Evolutionary conservation across 208 protist genomes (phyloP), one percentile per base, ranked within the genome.

Genomic region (Blechomonas ayalai): DNA sequence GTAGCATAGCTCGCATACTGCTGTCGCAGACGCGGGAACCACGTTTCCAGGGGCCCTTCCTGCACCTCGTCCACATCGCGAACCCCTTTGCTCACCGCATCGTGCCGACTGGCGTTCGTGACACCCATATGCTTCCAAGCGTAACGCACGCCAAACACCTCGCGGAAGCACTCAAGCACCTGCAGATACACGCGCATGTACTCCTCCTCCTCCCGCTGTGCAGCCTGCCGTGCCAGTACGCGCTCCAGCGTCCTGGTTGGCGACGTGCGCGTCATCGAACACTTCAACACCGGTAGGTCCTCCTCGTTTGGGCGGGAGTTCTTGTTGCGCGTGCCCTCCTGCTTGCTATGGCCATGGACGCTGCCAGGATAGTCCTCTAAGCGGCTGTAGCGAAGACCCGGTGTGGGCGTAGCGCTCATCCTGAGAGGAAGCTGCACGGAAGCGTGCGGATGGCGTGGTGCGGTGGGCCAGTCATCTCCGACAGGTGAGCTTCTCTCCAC

Each of bases 141-240:
- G 48, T 82, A 74, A 35, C 78, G 77, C 59, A 79, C 75, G 2
- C 83, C 83, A 59, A 88, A 92, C 4, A 65, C 66, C 29, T 84
- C 72, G 19, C 67, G 60, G 44, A 92, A 92, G 10, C 45, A 64
- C 35, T 58, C 42, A 33, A 81, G 60, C n/a, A 89, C 33, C 10
- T 51, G 51, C 22, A 70, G 38, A 38, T 82, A 82, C 20, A 92
- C 50, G 20, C 59, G 38, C 54, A 89, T 43, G 18, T 61, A 64
- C 24, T 20, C 34, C 34, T 73, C 67, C 52, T 89, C 76, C 35
- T 58, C 69, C 0, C 47, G 54, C 7, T 49, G 67, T 13, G 27
- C 36, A 10, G 55, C 51, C 42, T 77, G 69, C 5, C 40, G 66
- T 6, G 51, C 37, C 54, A 63, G 48, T 6, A 76, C 42, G 13